A percentile compares a stretch with the other conserved stretches of the same genome.
Conservation (phyloP, 208 protist genomes). For the Acanthamoeba quina region DNA sequence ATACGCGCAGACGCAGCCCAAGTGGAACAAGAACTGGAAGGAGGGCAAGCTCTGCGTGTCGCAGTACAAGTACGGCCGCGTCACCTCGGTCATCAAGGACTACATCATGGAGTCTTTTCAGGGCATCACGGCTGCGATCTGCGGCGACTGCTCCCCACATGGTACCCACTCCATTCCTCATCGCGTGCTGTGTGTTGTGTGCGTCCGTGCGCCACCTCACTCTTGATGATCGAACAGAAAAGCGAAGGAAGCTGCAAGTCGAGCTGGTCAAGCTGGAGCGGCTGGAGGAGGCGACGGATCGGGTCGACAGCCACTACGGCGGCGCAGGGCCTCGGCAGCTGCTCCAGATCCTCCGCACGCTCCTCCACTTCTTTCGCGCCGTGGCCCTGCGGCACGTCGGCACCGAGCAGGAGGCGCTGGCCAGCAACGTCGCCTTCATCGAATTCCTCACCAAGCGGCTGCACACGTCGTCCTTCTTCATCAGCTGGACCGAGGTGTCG, state of each 20-base stretch:
- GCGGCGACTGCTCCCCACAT: background rate
- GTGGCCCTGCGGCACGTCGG: background rate
- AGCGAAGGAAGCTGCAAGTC: background rate
- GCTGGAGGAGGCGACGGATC: background rate
- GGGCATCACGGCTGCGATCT: background rate
- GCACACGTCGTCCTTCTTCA: constrained; percentile 21
- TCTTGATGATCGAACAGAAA: background rate
- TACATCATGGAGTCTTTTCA: background rate
- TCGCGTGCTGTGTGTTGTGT: background rate
- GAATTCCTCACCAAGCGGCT: constrained; percentile 4
- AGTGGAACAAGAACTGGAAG: constrained; percentile 64
- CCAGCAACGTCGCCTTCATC: background rate
- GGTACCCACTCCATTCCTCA: background rate
- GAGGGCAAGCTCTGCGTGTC: constrained; percentile 16
- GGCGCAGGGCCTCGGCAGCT: constrained; percentile 1
- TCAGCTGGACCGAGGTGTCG: constrained; percentile 47
- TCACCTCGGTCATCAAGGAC: constrained; percentile 51
- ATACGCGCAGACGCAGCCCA: background rate
- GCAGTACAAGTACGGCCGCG: constrained; percentile 45
- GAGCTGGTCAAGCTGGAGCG: constrained; percentile 2
- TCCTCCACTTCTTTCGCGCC: constrained; percentile 3
- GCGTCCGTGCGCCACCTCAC: background rate
- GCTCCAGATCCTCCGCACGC: constrained; percentile 19
- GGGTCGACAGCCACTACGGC: background rate
- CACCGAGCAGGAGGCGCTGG: background rate